Evolutionary conservation across 108 stramenopile genomes (phyloP).

Genomic region (Fistulifera pelliculosa): DNA sequence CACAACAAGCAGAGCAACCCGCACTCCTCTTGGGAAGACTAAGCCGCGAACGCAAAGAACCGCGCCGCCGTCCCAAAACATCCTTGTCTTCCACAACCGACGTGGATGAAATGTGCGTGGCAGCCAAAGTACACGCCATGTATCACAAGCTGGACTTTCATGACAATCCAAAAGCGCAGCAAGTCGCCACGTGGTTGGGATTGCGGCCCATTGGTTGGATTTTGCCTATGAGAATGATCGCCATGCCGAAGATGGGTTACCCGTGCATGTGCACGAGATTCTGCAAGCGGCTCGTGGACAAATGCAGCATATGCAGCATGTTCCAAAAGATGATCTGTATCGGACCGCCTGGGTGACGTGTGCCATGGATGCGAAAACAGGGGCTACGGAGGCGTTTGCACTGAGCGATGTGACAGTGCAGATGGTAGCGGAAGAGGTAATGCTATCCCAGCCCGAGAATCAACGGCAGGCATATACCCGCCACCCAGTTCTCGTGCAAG

Average conservation of each 20-base stretch:
- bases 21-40: constrained; percentile 73
- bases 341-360: constrained; percentile 45
- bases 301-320: constrained; percentile 55
- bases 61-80: constrained; percentile 45
- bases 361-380: constrained; percentile 64
- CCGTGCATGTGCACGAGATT: constrained; percentile 57
- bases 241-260: constrained; percentile 49
- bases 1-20: constrained; percentile 34
- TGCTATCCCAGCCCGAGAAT: background rate
- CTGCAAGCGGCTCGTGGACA: constrained; percentile 45
- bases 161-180: background rate
- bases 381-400: constrained; percentile 84
- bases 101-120: constrained; percentile 56
- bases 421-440: constrained; percentile 77
- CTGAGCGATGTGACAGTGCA: constrained; percentile 75
- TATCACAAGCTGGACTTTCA: background rate
- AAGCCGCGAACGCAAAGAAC: constrained; percentile 53
- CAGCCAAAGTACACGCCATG: constrained; percentile 74
- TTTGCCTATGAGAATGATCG: constrained; percentile 63
- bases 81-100: constrained; percentile 54
- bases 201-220: constrained; percentile 78
- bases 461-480: constrained; percentile 32
- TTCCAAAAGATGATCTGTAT: constrained; percentile 4
- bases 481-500: constrained; percentile 58
- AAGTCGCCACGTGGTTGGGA: constrained; percentile 49